A percentile compares a stretch with the other conserved stretches of the same genome.
Conservation (phyloP, 1,284 basidiomycete species). For the Wallemia mellicola region DNA sequence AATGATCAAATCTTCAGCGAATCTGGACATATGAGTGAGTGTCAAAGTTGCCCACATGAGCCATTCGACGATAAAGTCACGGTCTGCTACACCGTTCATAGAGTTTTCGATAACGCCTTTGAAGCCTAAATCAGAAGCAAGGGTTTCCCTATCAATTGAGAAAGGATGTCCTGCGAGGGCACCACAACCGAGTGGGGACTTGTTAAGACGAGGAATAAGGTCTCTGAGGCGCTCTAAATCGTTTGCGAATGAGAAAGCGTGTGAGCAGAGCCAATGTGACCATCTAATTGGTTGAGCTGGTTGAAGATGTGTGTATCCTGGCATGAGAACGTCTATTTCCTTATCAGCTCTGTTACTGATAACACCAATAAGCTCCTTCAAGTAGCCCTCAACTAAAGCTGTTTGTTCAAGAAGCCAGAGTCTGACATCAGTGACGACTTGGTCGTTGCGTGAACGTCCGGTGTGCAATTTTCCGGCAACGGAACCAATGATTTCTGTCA, state of each 20-base stretch:
- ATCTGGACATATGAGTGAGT: slow-evolving; percentile 72
- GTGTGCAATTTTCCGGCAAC: slow-evolving; percentile 84
- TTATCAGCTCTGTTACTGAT: slow-evolving; percentile 71
- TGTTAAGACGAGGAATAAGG: slow-evolving; percentile 58
- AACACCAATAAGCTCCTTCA: slow-evolving; percentile 53
- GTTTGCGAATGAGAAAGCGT: slow-evolving; percentile 64
- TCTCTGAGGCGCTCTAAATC: slow-evolving; percentile 67
- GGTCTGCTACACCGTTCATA: slow-evolving; percentile 78
- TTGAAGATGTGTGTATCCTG: slow-evolving; percentile 88
- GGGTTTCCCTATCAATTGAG: slow-evolving; percentile 58
- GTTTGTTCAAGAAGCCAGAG: slow-evolving; percentile 74
- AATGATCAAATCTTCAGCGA: slow-evolving; percentile 87
- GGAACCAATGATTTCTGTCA: slow-evolving; percentile 73
- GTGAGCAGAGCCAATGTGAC: slow-evolving; percentile 85
- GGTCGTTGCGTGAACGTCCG: slow-evolving; percentile 83
- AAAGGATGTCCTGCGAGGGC: slow-evolving; percentile 93
- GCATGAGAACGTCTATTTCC: slow-evolving; percentile 68
- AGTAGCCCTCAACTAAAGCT: slow-evolving; percentile 32
- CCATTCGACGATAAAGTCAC: slow-evolving; percentile 91
- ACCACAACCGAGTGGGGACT: slow-evolving; percentile 74
- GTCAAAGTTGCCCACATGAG: slow-evolving; percentile 82
- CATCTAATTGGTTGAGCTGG: slow-evolving; percentile 92
- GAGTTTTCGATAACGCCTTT: slow-evolving; percentile 63
- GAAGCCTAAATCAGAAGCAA: slow-evolving; percentile 61
- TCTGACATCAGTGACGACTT: slow-evolving; percentile 92